Evolutionary conservation across 2,329 filamentous ascomycete genomes (phyloP).

Genomic region (Colletotrichum sp.): DNA sequence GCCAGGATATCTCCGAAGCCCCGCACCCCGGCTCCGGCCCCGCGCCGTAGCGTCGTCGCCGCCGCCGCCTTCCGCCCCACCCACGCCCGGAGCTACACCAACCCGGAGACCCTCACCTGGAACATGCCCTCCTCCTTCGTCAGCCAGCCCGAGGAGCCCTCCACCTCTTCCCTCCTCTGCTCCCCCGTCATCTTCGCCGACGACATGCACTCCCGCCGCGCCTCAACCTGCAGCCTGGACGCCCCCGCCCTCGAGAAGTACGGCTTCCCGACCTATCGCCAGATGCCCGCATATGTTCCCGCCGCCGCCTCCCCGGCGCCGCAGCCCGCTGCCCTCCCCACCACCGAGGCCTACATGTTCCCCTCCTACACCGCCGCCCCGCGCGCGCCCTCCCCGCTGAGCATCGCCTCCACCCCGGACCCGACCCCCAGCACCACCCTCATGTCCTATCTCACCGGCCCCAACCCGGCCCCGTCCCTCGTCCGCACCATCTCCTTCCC

Average conservation of each 20-base stretch:
- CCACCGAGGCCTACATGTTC: conserved; percentile 52
- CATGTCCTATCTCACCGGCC: conserved; percentile 75
- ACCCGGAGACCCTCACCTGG: conserved; percentile 59
- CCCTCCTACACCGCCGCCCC: conserved; percentile 42
- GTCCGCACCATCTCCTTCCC: conserved; percentile 79
- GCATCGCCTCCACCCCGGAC: conserved; percentile 44
- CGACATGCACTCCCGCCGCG: conserved; percentile 57
- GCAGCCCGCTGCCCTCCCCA: conserved; percentile 19
- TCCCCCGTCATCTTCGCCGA: conserved; percentile 66
- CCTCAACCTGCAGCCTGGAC: conserved; percentile 73
- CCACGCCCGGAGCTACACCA: conserved; percentile 65
- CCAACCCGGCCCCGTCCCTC: conserved; percentile 83
- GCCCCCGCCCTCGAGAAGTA: conserved; percentile 70
- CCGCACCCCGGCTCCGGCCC: conserved; percentile 23
- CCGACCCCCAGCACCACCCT: conserved; percentile 69
- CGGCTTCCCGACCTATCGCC: conserved; percentile 85
- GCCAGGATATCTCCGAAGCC: conserved; percentile 58
- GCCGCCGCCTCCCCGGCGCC: conserved; percentile 23
- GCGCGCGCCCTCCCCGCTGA: conserved; percentile 50
- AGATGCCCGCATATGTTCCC: conserved; percentile 64
- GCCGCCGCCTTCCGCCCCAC: conserved; percentile 42
- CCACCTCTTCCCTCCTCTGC: conserved; percentile 61
- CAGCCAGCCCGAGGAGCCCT: conserved; percentile 26
- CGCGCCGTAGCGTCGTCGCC: conserved; percentile 16
- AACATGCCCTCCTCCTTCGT: conserved; percentile 35